Evolutionary conservation across 306 rosid species (phyloP).

Genomic region (Vigna unguiculata): DNA sequence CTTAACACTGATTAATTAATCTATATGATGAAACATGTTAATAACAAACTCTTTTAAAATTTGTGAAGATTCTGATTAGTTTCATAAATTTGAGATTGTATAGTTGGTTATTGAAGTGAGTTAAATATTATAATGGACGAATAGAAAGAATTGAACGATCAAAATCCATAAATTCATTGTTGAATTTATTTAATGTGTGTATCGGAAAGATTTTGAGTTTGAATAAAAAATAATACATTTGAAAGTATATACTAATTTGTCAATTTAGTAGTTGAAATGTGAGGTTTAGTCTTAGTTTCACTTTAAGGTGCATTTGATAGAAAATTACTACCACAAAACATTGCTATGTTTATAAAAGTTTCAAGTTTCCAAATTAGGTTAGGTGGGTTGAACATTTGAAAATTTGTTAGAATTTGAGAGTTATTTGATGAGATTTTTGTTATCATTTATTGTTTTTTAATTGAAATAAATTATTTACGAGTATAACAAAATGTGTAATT

Average conservation of each 20-base stretch:
- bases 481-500: too few species aligned
- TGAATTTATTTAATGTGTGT: too few species aligned
- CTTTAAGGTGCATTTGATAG: background rate
- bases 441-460: too few species aligned
- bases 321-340: slow-evolving; percentile 1
- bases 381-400: background rate
- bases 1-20: background rate
- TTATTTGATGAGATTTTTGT: too few species aligned
- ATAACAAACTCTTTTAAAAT: background rate
- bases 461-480: too few species aligned
- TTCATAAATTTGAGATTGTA: background rate
- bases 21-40: background rate
- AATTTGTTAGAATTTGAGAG: too few species aligned
- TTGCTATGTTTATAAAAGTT: slow-evolving; percentile 24
- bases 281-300: slow-evolving; percentile 5
- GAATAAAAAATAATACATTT: background rate
- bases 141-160: too few species aligned
- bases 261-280: slow-evolving; percentile 32
- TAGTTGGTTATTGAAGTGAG: too few species aligned
- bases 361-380: slow-evolving; percentile 21
- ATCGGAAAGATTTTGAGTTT: background rate
- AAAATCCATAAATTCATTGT: too few species aligned
- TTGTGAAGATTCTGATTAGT: background rate
- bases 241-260: slow-evolving; percentile 33
- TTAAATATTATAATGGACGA: too few species aligned